A percentile compares a stretch with the other conserved stretches of the same genome.
Evolutionary conservation across 306 rosid species (phyloP).

Genomic region (Cucumis melo): DNA sequence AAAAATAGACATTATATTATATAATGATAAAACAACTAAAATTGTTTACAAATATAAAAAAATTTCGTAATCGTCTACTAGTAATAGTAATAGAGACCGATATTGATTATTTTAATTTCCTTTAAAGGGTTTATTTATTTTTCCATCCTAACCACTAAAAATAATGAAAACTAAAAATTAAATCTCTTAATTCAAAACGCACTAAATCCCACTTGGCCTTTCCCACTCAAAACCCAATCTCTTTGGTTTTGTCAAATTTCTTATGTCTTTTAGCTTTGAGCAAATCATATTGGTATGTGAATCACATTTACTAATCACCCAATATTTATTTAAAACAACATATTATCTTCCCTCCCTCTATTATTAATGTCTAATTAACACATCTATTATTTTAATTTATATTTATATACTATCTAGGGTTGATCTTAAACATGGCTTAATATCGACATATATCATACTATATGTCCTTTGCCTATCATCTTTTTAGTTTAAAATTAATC

Average conservation of each 20-base stretch:
- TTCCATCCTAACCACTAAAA: background rate
- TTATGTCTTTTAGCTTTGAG: background rate
- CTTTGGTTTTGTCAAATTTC: background rate
- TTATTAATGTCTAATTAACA: background rate
- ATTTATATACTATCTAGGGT: rapidly evolving
- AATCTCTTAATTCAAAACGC: background rate
- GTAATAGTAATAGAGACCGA: too few relatives aligned
- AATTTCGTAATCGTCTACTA: too few relatives aligned
- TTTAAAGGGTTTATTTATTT: background rate
- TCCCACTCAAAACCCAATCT: background rate
- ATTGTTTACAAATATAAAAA: too few relatives aligned
- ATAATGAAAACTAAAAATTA: background rate
- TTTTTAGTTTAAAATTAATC: too few relatives aligned
- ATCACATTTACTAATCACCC: background rate
- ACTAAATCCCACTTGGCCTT: background rate
- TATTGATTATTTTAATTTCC: too few relatives aligned
- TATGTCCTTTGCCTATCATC: background rate
- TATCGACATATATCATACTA: background rate
- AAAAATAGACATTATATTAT: too few relatives aligned
- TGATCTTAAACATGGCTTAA: background rate
- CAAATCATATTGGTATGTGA: background rate
- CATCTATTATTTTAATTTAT: background rate
- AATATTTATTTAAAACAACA: background rate
- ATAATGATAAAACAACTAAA: too few relatives aligned
- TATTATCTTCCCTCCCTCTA: background rate